Conservation (phyloP, 2,329 filamentous ascomycete species). For the Trichothecium roseum region DNA sequence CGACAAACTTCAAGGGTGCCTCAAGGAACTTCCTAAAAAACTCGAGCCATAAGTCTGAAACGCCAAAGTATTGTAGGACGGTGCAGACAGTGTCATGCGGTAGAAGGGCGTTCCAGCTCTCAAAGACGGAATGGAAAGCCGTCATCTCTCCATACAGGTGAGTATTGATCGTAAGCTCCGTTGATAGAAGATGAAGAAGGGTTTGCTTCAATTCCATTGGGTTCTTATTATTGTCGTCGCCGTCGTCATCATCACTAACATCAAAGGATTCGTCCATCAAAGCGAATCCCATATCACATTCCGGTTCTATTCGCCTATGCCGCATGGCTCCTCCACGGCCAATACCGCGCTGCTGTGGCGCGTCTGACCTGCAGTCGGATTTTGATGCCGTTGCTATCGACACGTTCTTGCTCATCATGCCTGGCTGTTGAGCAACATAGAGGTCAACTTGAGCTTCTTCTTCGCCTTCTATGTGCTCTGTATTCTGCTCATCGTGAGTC, state of each 20-base stretch:
- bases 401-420: constrained; percentile 2
- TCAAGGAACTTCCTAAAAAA: constrained; percentile 52
- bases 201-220: constrained; percentile 34
- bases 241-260: constrained; percentile 5
- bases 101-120: constrained; percentile 30
- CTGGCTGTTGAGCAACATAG: background rate
- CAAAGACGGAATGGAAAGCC: constrained; percentile 35
- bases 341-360: background rate
- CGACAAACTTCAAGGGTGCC: constrained; percentile 45
- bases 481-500: constrained; percentile 14
- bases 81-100: constrained; percentile 48
- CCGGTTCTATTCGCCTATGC: background rate
- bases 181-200: constrained; percentile 35
- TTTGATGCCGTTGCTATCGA: too few species aligned
- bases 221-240: constrained; percentile 12
- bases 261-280: too few species aligned
- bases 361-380: background rate
- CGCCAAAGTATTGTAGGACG: constrained; percentile 47
- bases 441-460: constrained; percentile 23
- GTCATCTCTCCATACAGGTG: constrained; percentile 33
- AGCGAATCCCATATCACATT: too few species aligned
- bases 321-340: too few species aligned
- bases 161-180: constrained; percentile 34
- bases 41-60: constrained; percentile 42
- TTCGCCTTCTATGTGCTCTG: constrained; percentile 20